Conservation (phyloP, 2,329 filamentous ascomycete species). For the Pseudogymnoascus pannorum region DNA sequence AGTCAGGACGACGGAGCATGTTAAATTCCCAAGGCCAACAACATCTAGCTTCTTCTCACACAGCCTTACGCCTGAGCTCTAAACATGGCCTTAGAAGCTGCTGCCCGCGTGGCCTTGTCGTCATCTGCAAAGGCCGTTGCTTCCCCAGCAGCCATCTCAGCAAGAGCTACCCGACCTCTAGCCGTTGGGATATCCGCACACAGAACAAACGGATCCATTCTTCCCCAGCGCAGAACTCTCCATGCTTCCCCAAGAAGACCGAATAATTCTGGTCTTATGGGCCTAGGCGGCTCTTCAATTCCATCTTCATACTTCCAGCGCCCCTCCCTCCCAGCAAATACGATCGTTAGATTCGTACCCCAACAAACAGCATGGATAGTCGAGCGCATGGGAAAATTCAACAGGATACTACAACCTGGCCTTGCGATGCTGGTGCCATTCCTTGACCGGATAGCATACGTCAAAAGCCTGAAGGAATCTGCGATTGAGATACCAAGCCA, state of each 20-base stretch:
- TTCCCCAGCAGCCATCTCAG: slow-evolving; percentile 14
- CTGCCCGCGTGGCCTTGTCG: slow-evolving; percentile 21
- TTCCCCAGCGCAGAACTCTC: slow-evolving; percentile 23
- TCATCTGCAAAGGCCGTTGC: slow-evolving; percentile 15
- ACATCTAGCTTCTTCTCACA: background rate
- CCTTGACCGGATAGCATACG: slow-evolving; percentile 92
- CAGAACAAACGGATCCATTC: slow-evolving; percentile 5
- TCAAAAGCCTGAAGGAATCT: slow-evolving; percentile 92
- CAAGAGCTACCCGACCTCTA: slow-evolving; percentile 16
- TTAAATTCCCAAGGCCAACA: slow-evolving; percentile 1
- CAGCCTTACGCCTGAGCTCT: slow-evolving; percentile 1
- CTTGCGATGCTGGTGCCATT: slow-evolving; percentile 84
- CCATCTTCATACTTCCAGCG: slow-evolving; percentile 76
- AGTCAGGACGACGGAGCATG: background rate
- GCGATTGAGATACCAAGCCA: slow-evolving; percentile 97
- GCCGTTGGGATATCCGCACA: slow-evolving; percentile 16
- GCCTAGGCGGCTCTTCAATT: slow-evolving; percentile 31
- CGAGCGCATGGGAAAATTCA: slow-evolving; percentile 98
- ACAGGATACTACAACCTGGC: slow-evolving; percentile 85
- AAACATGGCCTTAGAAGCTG: slow-evolving; percentile 11
- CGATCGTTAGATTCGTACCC: slow-evolving; percentile 92
- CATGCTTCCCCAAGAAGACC: slow-evolving; percentile 19
- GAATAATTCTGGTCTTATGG: slow-evolving; percentile 25
- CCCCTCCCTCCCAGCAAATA: slow-evolving; percentile 77
- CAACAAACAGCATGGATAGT: slow-evolving; percentile 99